Evolutionary conservation across 768 basidiomycete species (phyloP).

Genomic region (Tephrocybe sp.): DNA sequence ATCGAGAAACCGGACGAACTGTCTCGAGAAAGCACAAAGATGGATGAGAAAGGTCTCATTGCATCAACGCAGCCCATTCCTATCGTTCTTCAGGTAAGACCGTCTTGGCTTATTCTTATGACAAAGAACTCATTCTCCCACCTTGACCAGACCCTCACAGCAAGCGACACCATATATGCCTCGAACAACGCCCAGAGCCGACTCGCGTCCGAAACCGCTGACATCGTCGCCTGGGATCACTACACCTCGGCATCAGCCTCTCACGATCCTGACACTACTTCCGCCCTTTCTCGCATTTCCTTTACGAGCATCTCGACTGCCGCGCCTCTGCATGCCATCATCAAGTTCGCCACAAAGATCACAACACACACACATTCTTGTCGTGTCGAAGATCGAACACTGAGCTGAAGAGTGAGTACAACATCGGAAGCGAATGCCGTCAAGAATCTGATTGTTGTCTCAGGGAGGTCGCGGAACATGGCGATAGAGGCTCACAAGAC

Average conservation of each 20-base stretch:
- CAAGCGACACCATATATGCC: slow-evolving; percentile 75
- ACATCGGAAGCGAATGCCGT: slow-evolving; percentile 26
- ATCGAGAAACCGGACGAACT: slow-evolving; percentile 47
- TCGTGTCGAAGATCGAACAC: too few species aligned
- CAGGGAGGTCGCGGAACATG: slow-evolving; percentile 75
- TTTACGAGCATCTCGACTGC: slow-evolving; percentile 55
- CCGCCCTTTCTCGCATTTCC: slow-evolving; percentile 49
- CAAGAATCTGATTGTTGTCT: slow-evolving; percentile 60
- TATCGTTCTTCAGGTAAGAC: slow-evolving; percentile 32
- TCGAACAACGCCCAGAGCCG: slow-evolving; percentile 62
- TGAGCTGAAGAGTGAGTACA: too few species aligned
- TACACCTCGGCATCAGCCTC: slow-evolving; percentile 40
- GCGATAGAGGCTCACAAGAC: slow-evolving; percentile 54
- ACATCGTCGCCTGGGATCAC: slow-evolving; percentile 73
- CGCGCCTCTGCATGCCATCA: slow-evolving; percentile 57
- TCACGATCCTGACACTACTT: slow-evolving; percentile 27
- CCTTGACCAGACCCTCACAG: slow-evolving; percentile 47
- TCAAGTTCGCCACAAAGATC: slow-evolving; percentile 38
- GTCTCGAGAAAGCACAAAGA: slow-evolving; percentile 29
- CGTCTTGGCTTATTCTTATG: not conserved
- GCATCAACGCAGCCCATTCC: slow-evolving; percentile 9
- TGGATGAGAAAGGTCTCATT: slow-evolving; percentile 20
- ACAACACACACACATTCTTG: too few species aligned
- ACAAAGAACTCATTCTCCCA: not conserved
- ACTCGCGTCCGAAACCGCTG: slow-evolving; percentile 80